A percentile compares a stretch with the other conserved stretches of the same genome.
Conservation (phyloP, 2,329 filamentous ascomycete species). For the Lecanicillium sp. region DNA sequence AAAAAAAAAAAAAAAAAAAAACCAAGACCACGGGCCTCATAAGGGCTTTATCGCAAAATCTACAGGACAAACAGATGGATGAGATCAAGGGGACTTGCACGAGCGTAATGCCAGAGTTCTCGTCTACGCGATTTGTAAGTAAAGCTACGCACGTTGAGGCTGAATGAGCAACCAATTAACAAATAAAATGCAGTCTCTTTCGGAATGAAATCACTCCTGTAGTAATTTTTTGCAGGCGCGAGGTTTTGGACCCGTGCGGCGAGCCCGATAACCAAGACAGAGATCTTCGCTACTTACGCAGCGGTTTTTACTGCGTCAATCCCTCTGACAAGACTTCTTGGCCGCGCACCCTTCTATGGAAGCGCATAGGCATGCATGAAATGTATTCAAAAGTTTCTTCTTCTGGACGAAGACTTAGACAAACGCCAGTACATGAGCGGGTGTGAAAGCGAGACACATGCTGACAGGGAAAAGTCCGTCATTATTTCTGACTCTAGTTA, state of each 20-base stretch:
- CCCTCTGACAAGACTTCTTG: not conserved
- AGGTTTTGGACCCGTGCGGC: slow-evolving; percentile 6
- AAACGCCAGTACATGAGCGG: no score
- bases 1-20: no score
- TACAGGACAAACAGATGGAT: not conserved
- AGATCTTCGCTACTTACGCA: slow-evolving; percentile 5
- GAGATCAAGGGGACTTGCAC: slow-evolving; percentile 4
- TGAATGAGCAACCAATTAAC: no score
- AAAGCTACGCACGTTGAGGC: no score
- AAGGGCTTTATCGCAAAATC: not conserved
- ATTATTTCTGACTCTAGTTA: no score
- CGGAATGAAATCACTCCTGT: slow-evolving; percentile 2
- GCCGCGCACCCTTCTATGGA: slow-evolving; percentile 1
- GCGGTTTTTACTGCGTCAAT: not conserved
- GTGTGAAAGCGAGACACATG: no score
- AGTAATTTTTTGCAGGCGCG: slow-evolving; percentile 4
- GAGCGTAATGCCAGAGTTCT: slow-evolving; percentile 7
- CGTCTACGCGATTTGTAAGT: slow-evolving; percentile 2
- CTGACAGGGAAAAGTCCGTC: no score
- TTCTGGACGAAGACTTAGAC: not conserved
- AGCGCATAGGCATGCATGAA: slow-evolving; percentile 3
- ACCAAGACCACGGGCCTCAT: slow-evolving; percentile 7
- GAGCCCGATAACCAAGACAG: not conserved
- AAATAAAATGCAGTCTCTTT: slow-evolving; percentile 8
- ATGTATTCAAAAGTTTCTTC: slow-evolving; percentile 5